Evolutionary conservation across 2,329 filamentous ascomycete species (phyloP).

Genomic region (Cordyceps cateniannulata): DNA sequence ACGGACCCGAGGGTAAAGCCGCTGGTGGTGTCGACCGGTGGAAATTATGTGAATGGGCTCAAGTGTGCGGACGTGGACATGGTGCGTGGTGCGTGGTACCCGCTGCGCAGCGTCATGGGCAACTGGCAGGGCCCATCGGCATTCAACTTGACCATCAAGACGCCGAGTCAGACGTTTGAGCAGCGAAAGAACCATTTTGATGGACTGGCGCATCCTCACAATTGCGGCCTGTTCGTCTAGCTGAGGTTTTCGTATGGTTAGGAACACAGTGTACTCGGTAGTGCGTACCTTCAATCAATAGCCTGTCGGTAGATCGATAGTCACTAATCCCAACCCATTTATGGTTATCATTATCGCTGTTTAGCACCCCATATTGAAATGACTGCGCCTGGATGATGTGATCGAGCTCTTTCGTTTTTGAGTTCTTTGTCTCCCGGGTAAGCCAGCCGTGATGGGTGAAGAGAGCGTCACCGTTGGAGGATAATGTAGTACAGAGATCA

Average conservation of each 20-base stretch:
- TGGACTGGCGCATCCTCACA: slow-evolving; percentile 8
- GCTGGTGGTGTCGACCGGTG: slow-evolving; percentile 14
- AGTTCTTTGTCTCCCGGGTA: no score
- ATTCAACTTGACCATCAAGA: slow-evolving; percentile 13
- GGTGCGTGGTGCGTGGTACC: slow-evolving; percentile 16
- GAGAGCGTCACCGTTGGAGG: no score
- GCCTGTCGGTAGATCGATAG: no score
- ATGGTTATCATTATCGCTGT: no score
- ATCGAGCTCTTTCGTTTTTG: no score
- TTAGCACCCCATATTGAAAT: no score
- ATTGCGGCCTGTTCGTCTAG: neutral
- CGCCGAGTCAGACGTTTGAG: slow-evolving; percentile 12
- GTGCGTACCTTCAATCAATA: neutral
- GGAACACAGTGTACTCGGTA: neutral
- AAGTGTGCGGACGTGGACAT: slow-evolving; percentile 16
- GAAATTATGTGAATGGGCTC: slow-evolving; percentile 16
- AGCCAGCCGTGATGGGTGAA: no score
- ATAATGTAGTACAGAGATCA: no score
- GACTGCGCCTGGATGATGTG: no score
- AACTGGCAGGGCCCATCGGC: slow-evolving; percentile 16
- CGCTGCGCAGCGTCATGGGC: slow-evolving; percentile 18
- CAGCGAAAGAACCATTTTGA: slow-evolving; percentile 10
- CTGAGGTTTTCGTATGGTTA: neutral
- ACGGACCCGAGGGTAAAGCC: slow-evolving; percentile 8
- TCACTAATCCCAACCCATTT: no score